Percentiles rank a stretch among this genome's conserved stretches.
These are phyloP conservation scores for Pharnaceum exiguum DNA, from an alignment of 148 eudicot genomes.

Conservation along the genomic window DNA sequence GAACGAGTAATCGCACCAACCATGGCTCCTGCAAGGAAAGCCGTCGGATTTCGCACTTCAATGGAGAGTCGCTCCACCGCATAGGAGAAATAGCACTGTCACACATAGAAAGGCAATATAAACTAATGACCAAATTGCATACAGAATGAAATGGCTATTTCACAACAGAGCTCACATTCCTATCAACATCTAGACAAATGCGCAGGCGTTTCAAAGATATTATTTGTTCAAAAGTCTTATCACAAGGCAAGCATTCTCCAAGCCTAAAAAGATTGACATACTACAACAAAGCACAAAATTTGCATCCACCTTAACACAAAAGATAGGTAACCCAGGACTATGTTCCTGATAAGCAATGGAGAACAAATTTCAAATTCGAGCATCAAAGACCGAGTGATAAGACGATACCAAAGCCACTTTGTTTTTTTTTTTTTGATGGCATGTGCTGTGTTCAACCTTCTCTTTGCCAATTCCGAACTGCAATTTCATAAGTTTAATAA, in stretches of 20 bases:
- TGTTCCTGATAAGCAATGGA: background rate
- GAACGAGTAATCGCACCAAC: conserved; percentile 37
- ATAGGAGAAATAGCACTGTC: conserved; percentile 13
- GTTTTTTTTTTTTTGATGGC: conserved; percentile 73
- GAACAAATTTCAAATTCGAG: background rate
- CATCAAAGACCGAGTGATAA: background rate
- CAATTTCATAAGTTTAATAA: no score
- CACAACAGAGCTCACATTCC: no score
- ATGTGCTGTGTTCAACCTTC: conserved; percentile 43
- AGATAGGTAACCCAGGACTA: no score
- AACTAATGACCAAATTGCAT: background rate
- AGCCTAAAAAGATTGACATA: no score
- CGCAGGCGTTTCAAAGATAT: no score
- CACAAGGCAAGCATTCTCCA: no score
- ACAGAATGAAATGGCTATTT: no score
- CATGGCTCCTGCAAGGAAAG: conserved; percentile 90
- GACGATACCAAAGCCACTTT: conserved; percentile 65
- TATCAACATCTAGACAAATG: no score
- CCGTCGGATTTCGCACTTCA: conserved; percentile 91
- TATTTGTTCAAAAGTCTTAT: no score
- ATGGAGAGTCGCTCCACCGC: conserved; percentile 89
- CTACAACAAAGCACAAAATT: no score
- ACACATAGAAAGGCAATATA: conserved; percentile 11
- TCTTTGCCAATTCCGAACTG: conserved; percentile 81
- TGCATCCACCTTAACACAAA: no score